These are phyloP conservation scores for Avena sativa DNA, from an alignment of 176 grass and related monocot genomes.

Conservation along the genomic window DNA sequence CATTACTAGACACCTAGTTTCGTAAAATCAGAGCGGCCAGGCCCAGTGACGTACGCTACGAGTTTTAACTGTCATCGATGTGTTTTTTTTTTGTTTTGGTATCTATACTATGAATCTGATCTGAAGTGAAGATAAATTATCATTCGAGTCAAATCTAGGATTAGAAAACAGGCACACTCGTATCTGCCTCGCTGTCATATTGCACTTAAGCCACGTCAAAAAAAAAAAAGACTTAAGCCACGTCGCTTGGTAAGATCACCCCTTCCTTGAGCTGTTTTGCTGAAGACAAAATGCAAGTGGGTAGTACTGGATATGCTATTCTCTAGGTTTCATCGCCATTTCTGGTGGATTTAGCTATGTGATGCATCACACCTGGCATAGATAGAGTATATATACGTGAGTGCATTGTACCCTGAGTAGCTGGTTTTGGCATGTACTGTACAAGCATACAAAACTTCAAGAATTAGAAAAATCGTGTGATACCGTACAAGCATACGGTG, in stretches of 20 bases:
- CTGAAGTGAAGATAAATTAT: not conserved
- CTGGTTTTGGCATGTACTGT: slow-evolving; percentile 38
- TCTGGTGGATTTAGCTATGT: not conserved
- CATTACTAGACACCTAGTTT: not conserved
- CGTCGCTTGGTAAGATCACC: not conserved
- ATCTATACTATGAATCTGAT: not conserved
- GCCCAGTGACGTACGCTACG: not conserved
- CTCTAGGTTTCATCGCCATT: slow-evolving; percentile 25
- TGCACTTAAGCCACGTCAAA: not conserved
- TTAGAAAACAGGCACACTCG: not conserved
- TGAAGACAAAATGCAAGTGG: slow-evolving; percentile 23
- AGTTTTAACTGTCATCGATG: not conserved
- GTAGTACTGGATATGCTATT: slow-evolving; percentile 27
- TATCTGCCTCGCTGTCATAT: not conserved
- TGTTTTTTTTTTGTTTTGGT: not conserved
- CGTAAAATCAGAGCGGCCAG: not conserved
- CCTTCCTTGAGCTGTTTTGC: not conserved
- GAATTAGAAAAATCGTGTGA: not conserved
- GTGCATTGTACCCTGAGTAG: slow-evolving; percentile 13
- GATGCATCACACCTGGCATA: slow-evolving; percentile 30
- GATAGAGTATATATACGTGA: slow-evolving; percentile 6
- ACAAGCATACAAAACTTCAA: not conserved
- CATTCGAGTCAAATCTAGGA: not conserved
- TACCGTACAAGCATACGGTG: not conserved
- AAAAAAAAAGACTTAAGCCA: not conserved